phyloP scores from a whole-genome alignment of 2,329 filamentous ascomycete species.

The Penicillium sp. region DNA sequence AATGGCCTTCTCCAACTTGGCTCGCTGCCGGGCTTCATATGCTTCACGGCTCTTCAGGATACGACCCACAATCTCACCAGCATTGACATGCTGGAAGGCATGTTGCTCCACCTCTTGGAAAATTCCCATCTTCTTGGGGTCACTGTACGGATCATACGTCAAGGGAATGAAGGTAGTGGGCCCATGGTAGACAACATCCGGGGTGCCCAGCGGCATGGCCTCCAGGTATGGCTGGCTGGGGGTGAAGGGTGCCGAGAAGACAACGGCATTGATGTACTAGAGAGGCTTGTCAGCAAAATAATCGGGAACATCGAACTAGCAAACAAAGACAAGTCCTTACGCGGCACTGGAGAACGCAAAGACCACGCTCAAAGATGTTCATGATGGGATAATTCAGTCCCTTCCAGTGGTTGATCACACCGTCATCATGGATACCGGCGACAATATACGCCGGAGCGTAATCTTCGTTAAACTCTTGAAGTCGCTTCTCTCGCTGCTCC shows the following conservation, averaged over 20 bases:
- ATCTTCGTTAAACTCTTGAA: constrained; percentile 67
- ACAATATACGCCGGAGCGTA: constrained; percentile 86
- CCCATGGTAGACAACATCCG: constrained; percentile 90
- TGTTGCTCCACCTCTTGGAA: constrained; percentile 79
- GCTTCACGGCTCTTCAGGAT: constrained; percentile 84
- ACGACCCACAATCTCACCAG: constrained; percentile 84
- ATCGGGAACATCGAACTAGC: not conserved
- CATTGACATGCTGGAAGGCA: constrained; percentile 84
- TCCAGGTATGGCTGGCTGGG: constrained; percentile 79
- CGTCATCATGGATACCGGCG: constrained; percentile 90
- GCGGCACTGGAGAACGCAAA: constrained; percentile 93
- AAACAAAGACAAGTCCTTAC: constrained; percentile 53
- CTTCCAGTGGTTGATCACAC: constrained; percentile 95
- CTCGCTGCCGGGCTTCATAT: constrained; percentile 88
- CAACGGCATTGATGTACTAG: constrained; percentile 81
- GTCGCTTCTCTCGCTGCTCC: constrained; percentile 64
- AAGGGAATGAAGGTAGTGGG: constrained; percentile 84
- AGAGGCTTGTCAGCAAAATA: constrained; percentile 1
- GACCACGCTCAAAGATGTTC: constrained; percentile 95
- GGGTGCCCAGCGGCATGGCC: constrained; percentile 72
- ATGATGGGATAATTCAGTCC: constrained; percentile 99
- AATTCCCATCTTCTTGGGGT: constrained; percentile 79
- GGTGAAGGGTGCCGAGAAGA: constrained; percentile 89
- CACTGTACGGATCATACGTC: constrained; percentile 79
- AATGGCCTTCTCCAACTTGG: constrained; percentile 84